phyloP scores from a whole-genome alignment of 495 filamentous ascomycete genomes.

The Trichoderma virens region DNA sequence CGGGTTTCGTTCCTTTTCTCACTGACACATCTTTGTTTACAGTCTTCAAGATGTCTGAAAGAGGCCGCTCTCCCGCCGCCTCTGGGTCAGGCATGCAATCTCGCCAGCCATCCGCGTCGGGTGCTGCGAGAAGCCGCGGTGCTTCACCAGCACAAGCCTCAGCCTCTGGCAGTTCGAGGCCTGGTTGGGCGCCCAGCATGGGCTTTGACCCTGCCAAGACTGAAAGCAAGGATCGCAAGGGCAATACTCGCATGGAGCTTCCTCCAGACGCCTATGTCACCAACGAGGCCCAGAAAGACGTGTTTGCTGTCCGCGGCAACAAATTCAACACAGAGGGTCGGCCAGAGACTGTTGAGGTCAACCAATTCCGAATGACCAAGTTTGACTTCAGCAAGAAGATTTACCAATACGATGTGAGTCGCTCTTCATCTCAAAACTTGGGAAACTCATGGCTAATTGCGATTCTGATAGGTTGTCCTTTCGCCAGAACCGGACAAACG shows the following conservation, averaged over 20 bases:
- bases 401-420: constrained; percentile 81
- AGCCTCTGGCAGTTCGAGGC: constrained; percentile 9
- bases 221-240: constrained; percentile 10
- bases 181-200: constrained; percentile 14
- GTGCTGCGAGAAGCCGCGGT: constrained; percentile 5
- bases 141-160: constrained; percentile 12
- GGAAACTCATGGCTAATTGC: not conserved
- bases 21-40: not conserved
- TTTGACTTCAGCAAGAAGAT: constrained; percentile 46
- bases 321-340: constrained; percentile 51
- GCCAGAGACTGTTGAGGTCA: constrained; percentile 52
- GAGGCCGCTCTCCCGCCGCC: constrained; percentile 10
- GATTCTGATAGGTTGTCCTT: constrained; percentile 48
- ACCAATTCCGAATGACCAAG: constrained; percentile 59
- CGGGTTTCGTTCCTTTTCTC: not conserved
- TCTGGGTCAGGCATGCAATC: constrained; percentile 4
- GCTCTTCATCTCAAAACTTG: not conserved
- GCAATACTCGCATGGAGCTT: constrained; percentile 36
- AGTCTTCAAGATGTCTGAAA: not conserved
- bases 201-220: constrained; percentile 26
- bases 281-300: constrained; percentile 16
- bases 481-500: constrained; percentile 51
- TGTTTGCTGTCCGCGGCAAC: constrained; percentile 2
- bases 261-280: constrained; percentile 35
- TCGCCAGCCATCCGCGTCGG: not conserved